These are phyloP conservation scores for Dictyostelium capitatum DNA, from an alignment of 78 protist species.

Conservation along the genomic window DNA sequence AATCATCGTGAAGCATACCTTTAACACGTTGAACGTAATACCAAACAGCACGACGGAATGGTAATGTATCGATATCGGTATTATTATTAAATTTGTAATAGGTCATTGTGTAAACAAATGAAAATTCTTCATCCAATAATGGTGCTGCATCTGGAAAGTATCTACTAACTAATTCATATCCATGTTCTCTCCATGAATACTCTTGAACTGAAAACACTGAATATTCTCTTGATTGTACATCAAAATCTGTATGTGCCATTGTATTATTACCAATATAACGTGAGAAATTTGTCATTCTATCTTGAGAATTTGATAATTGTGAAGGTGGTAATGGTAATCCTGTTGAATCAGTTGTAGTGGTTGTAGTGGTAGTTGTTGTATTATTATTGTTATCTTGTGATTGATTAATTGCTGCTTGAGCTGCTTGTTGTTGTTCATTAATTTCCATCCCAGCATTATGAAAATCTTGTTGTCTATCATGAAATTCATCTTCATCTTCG, in stretches of 20 bases:
- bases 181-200: slow-evolving; percentile 87
- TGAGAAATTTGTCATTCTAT: slow-evolving; percentile 13
- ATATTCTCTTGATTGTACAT: slow-evolving; percentile 41
- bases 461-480: slow-evolving; percentile 64
- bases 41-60: slow-evolving; percentile 90
- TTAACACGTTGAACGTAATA: slow-evolving; percentile 88
- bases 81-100: slow-evolving; percentile 75
- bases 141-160: slow-evolving; percentile 85
- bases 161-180: slow-evolving; percentile 80
- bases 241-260: slow-evolving; percentile 75
- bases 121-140: slow-evolving; percentile 84
- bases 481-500: slow-evolving; percentile 28
- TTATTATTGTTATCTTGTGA: slow-evolving; percentile 17
- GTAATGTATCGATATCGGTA: slow-evolving; percentile 82
- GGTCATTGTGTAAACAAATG: slow-evolving; percentile 81
- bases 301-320: background rate
- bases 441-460: slow-evolving; percentile 74
- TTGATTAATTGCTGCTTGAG: background rate
- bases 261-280: slow-evolving; percentile 48
- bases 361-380: background rate
- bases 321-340: background rate
- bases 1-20: slow-evolving; percentile 90
- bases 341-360: background rate
- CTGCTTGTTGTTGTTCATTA: background rate
- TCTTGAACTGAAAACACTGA: slow-evolving; percentile 80